These are phyloP conservation scores for Neurospora cerealis DNA, from an alignment of 495 filamentous ascomycete species.

Conservation along the genomic window DNA sequence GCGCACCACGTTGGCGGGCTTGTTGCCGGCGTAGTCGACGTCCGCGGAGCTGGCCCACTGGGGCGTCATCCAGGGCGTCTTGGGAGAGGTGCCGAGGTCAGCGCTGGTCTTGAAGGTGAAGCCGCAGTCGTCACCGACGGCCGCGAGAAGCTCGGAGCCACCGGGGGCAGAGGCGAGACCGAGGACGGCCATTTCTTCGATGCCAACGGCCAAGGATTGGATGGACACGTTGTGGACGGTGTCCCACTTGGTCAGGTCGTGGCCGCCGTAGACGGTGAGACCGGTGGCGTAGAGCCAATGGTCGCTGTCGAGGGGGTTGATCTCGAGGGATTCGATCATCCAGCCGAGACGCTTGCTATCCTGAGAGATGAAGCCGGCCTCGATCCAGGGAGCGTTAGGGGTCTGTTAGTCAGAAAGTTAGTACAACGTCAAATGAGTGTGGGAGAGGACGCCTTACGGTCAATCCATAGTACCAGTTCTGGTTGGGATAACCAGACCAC, in stretches of 20 bases:
- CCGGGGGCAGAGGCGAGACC: constrained; percentile 43
- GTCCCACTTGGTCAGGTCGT: constrained; percentile 42
- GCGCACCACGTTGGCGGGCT: constrained; percentile 42
- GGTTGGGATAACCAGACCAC: constrained; percentile 37
- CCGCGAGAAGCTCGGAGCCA: constrained; percentile 44
- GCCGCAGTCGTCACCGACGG: constrained; percentile 50
- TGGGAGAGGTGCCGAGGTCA: constrained; percentile 37
- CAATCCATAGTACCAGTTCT: constrained; percentile 35
- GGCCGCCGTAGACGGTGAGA: constrained; percentile 44
- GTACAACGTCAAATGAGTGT: constrained; percentile 12
- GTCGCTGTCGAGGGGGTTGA: constrained; percentile 49
- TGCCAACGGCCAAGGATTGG: constrained; percentile 44
- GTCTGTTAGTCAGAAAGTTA: constrained; percentile 15
- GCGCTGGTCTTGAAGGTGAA: constrained; percentile 36
- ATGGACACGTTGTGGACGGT: constrained; percentile 39
- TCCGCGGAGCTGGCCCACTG: constrained; percentile 38
- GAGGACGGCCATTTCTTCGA: constrained; percentile 48
- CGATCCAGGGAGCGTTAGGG: constrained; percentile 39
- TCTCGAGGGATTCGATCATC: constrained; percentile 54
- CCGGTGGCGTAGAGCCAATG: constrained; percentile 53
- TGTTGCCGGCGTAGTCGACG: constrained; percentile 49
- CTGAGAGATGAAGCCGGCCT: constrained; percentile 32
- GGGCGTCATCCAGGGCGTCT: constrained; percentile 39
- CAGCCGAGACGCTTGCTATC: constrained; percentile 46
- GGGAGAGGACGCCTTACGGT: constrained; percentile 21